Evolutionary conservation across 2,329 filamentous ascomycete species (phyloP), one percentile per base, ranked within the genome.

Genomic region (Fusarium coicis): DNA sequence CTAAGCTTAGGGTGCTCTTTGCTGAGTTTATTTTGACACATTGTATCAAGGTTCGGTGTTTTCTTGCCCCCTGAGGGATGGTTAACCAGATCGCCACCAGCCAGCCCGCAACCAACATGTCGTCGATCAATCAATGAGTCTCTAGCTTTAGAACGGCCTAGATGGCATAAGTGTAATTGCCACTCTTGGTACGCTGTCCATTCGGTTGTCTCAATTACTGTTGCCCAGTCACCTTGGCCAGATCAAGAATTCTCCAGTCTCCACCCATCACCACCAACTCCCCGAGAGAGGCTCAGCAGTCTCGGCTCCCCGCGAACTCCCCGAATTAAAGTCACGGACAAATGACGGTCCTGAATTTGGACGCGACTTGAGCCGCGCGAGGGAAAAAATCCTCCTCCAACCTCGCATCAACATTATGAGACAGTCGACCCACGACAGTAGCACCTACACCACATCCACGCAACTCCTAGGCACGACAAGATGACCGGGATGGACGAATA

Each of bases 251-350:
- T 26, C n/a, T 36, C 21, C 36, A 36, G 46, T 46, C 53, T 47
- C 66, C 55, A 43, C 66, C 42, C 56, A 26, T 62, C 58, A 53
- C 26, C 47, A 64, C 26, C 47, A 64, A 72, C 68, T 72, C 69
- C 69, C 69, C 69, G 69, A 67, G 21, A 59, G 43, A 39, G 12
- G 11, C 18, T 32, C 36, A 19, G 28, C 23, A 28, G 36, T 46
- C 39, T 54, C 39, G 46, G 61, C 61, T 70, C 62, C 68, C 62
- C 62, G 53, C 60, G 40, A 63, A 73, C 70, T 73, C 70, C 70
- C 70, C 70, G 70, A 69, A 26, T 53, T n/a, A 18, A 21, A 49
- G 23, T 42, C 47, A 60, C 64, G 54, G 42, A 54, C 66, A 68
- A 70, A 70, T 69, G 60, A 70, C 30, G 55, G 36, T 8, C 52